Conservation (phyloP, 495 filamentous ascomycete species). For the Lophiotrema nucula region DNA sequence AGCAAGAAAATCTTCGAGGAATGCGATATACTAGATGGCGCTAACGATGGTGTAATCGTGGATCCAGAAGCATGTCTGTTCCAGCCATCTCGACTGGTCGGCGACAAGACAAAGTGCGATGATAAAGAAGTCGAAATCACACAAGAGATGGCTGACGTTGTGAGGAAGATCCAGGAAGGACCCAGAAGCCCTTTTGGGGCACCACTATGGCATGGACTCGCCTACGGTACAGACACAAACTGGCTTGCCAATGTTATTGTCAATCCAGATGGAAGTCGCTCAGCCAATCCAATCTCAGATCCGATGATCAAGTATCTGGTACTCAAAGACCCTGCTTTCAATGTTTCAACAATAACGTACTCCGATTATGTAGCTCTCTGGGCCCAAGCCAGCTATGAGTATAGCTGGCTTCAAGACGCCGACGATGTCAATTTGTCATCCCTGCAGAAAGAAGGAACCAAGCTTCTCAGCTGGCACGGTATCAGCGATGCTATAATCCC, state of each 20-base stretch:
- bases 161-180: constrained; percentile 31
- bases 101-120: constrained; percentile 32
- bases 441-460: constrained; percentile 44
- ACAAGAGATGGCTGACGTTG: constrained; percentile 25
- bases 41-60: constrained; percentile 43
- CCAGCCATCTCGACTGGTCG: constrained; percentile 40
- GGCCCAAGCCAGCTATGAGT: constrained; percentile 34
- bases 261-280: not conserved
- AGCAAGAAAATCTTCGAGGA: constrained; percentile 31
- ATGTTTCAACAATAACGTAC: constrained; percentile 20
- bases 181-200: constrained; percentile 21
- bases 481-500: constrained; percentile 36
- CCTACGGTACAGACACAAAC: constrained; percentile 17
- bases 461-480: constrained; percentile 51
- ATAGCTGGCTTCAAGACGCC: constrained; percentile 39
- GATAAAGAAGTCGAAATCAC: constrained; percentile 21
- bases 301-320: constrained; percentile 30
- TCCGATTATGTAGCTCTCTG: constrained; percentile 34
- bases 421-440: constrained; percentile 45
- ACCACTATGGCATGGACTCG: constrained; percentile 28
- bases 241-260: not conserved
- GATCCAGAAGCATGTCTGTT: constrained; percentile 43
- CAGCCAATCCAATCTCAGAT: constrained; percentile 11
- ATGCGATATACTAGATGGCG: constrained; percentile 46
- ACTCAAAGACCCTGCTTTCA: constrained; percentile 27